Evolutionary conservation across 1,284 basidiomycete species (phyloP), one percentile per base, ranked within the genome.

Genomic region (Boletus semigastroideus): DNA sequence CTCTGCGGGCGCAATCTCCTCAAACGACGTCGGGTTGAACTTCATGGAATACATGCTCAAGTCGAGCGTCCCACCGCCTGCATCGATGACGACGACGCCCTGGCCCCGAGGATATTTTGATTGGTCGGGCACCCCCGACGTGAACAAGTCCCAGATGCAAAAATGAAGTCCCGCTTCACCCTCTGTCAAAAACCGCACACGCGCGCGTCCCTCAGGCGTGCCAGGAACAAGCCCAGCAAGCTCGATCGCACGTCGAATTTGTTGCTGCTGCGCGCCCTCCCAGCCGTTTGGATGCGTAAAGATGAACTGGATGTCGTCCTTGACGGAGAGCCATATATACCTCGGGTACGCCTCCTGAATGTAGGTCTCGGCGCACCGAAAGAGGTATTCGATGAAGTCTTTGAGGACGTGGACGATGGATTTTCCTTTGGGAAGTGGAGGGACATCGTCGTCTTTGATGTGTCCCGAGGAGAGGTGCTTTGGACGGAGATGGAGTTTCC

Each of bases 401-500:
- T 72, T 69, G 20, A 79, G 73, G 28, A 83, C 71, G 2, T 75
- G 69, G 0, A 74, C 56, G 1, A 72, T 67, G 1, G 66, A 65
- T 62, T 78, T 79, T 17, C 72, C 65, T 4, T 51, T 52, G 1
- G 82, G 81, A 1, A 84, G 68, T 0, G 73, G 68, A 1, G 73
- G 74, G 4, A 80, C 67, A 9, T 69, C 56, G 4, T 51, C 38
- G n/a, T 60, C 48, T 12, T 56, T 59, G 41, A 63, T 60, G 49
- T 62, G 58, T 34, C 49, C 33, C 9, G 54, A 52, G 45, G 51
- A 58, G 48, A 72, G 57, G 11, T 67, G 62, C 13, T 59, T 53
- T 1, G 77, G 75, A 1, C 76, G 72, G 4, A 84, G 65, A 54
- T 81, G 74, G 2, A 84, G 66, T 57, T 83, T 83, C 69, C 81